Conservation (phyloP, 495 filamentous ascomycete species). For the Daldinia grandis region DNA sequence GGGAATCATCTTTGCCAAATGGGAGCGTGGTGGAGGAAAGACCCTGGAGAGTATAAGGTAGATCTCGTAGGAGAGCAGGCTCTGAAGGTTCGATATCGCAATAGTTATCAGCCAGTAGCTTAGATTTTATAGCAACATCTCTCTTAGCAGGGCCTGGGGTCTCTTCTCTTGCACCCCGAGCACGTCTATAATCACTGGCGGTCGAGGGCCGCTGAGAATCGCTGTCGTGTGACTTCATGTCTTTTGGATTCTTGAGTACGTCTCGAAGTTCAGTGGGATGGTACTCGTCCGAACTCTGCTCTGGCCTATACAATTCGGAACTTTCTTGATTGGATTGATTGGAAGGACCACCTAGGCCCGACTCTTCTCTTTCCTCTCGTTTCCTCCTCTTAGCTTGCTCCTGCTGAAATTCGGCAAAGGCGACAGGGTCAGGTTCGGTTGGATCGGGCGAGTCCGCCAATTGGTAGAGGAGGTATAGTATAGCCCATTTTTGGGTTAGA, state of each 20-base stretch:
- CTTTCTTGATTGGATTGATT: conserved; percentile 41
- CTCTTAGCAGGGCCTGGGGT: conserved; percentile 35
- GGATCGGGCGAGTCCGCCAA: conserved; percentile 71
- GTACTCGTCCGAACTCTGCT: conserved; percentile 33
- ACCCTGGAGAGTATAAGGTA: conserved; percentile 95
- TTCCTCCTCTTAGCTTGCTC: conserved; percentile 39
- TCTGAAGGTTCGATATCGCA: conserved; percentile 66
- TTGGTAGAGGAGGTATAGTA: conserved; percentile 87
- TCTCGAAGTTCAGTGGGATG: conserved; percentile 46
- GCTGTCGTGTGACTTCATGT: conserved; percentile 38
- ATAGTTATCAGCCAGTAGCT: conserved; percentile 60
- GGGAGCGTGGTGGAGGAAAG: conserved; percentile 84
- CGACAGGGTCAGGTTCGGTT: conserved; percentile 49
- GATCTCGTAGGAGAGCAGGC: conserved; percentile 80
- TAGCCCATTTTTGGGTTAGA: conserved; percentile 94
- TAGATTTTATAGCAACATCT: conserved; percentile 61
- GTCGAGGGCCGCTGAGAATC: conserved; percentile 37
- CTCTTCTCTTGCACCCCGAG: conserved; percentile 33
- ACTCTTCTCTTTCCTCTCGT: conserved; percentile 40
- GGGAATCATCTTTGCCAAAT: conserved; percentile 69
- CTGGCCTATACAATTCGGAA: conserved; percentile 9
- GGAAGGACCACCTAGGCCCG: conserved; percentile 36
- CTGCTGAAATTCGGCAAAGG: conserved; percentile 46
- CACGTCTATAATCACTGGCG: conserved; percentile 37
- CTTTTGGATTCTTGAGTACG: conserved; percentile 44